Base-by-base conservation (phyloP, 148 eudicot genomes). In the Rhododendron williamsianum region DNA sequence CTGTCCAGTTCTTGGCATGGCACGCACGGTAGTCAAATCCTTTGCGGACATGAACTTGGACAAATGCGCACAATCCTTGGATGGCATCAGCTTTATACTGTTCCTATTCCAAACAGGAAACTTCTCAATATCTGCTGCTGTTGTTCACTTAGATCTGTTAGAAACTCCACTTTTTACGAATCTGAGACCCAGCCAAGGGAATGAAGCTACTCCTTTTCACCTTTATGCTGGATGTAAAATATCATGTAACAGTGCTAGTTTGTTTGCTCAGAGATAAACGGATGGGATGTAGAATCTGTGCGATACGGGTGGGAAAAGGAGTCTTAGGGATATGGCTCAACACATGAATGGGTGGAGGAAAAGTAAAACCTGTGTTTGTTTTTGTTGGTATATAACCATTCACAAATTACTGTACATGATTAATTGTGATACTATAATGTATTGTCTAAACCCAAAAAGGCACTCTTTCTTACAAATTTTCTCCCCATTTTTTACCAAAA, bases 171-270 rank as follows among this genome's bases (percentile, higher is more conserved):
- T 25, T 79, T 79, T 79, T 49, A 45, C 0, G 7, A 11, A 27
- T 51, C 82, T 9, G 13, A 18, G 16, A 52, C 82, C 82, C 69
- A 81, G 67, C 69, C 60, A 81, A 56, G 48, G 15, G 69, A 81
- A 56, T 56, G 25, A 51, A 52, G 43, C 65, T 48, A 80, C 41
- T 80, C 16, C 13, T 19, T 21, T 78, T 78, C 81, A 9, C 35
- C 48, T 78, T 45, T 48, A 1, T 77, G 79, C 7, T 43, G 18
- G n/a, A 76, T 41, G 49, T 19, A 41, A 38, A 36, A 36, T 46
- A 35, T 11, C 45, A 36, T 45, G 21, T 77, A 16, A 9, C 13
- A 56, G 21, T 30, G 30, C 36, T 35, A 52, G 56, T 52, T 52
- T 52, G 56, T 52, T 52, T 12, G 56, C 56, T 13, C 56, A 0